A percentile compares a stretch with the other conserved stretches of the same genome.
phyloP scores from a whole-genome alignment of 163 green algal species.

The Coccomyxa subellipsoidea region DNA sequence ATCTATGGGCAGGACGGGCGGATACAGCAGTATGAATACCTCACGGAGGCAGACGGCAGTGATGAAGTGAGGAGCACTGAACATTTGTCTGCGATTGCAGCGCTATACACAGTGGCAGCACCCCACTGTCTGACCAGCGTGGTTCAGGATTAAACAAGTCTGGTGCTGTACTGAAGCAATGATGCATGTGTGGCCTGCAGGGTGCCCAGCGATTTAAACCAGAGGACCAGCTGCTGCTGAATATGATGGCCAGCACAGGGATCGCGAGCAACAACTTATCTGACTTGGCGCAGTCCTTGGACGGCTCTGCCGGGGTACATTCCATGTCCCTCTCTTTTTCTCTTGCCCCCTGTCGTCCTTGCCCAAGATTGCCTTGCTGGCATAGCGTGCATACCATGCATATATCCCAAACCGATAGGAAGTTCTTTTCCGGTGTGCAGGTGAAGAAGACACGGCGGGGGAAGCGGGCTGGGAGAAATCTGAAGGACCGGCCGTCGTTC shows the following conservation, averaged over 20 bases:
- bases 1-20: slow-evolving; percentile 3
- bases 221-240: background rate
- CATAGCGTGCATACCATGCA: too few relatives aligned
- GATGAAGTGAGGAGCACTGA: background rate
- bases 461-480: slow-evolving; percentile 15
- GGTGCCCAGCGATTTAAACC: background rate
- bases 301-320: background rate
- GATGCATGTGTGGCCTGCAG: background rate
- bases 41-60: background rate
- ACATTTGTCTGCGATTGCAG: background rate
- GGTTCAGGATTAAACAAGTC: background rate
- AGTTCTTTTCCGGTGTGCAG: background rate
- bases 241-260: background rate
- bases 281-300: background rate
- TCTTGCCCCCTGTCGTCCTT: too few relatives aligned
- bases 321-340: too few relatives aligned
- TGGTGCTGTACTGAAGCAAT: background rate
- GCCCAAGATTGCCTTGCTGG: too few relatives aligned
- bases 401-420: too few relatives aligned
- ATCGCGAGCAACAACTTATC: background rate
- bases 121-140: too few relatives aligned
- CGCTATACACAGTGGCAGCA: background rate
- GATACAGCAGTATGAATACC: background rate
- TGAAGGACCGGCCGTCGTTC: slow-evolving; percentile 10
- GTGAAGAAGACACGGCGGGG: slow-evolving; percentile 19